Evolutionary conservation across 768 basidiomycete species (phyloP), one percentile per base, ranked within the genome.

Genomic region (Cubamyces sp.): DNA sequence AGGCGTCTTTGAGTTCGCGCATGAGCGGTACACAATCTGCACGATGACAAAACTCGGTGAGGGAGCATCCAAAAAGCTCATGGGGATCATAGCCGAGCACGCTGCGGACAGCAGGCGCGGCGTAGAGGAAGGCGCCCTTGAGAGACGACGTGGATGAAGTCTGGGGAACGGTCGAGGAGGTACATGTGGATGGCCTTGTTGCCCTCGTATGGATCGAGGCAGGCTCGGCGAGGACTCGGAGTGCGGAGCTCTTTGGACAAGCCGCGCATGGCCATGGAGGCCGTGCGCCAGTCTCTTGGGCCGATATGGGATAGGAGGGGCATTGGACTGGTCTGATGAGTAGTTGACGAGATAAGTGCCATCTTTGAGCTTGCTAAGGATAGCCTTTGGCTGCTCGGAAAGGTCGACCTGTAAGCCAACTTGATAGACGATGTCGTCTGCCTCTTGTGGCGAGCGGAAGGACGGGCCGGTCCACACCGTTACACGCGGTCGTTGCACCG

Each of bases 371-470:
- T 88, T 92, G 66, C 90, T 83, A 55, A 95, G 76, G 62, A 97
- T 95, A 2, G 85, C 85, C 66, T 86, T 86, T 2, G 94, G 94
- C 76, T 96, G 94, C 69, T 90, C 86, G 18, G 87, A 87, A 51
- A 99, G 79, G 74, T 98, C 94, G 57, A 97, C 91, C 75, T 99
- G 95, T 80, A 99, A 98, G 0, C 97, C 97, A 53, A 99, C 88
- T 68, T 92, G 90, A 72, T 90, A 96, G 9, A 85, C 87, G 42
- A 92, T 81, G 47, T 96, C 89, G 56, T 86, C 84, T 40, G 81
- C 81, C 65, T 87, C 88, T 45, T 85, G 80, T 65, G 65, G 75
- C 43, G 30, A 66, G n/a, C n/a, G n/a, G n/a, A n/a, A n/a, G n/a
- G n/a, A n/a, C n/a, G n/a, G n/a, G n/a, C n/a, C n/a, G n/a, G n/a